Base-by-base conservation (phyloP, 352 stramenopile species). In the Globisporangium cylindrosporum region DNA sequence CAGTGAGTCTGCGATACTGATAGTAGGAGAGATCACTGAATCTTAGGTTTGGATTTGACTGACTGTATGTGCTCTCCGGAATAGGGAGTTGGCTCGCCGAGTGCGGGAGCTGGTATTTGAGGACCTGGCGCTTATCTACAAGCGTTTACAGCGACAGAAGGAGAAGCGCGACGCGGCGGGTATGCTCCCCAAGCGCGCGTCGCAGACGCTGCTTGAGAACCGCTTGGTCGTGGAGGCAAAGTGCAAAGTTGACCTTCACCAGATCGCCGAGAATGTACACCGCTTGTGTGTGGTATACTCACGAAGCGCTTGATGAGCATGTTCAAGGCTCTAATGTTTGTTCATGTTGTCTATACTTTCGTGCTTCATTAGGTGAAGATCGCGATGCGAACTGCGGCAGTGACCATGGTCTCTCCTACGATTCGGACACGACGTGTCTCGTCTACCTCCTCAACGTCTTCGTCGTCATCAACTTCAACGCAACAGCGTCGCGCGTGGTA, bases 141-240 rank as follows among this genome's bases (percentile, higher is more conserved):
- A 73, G 29, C 72, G 82, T 2, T 63, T 92, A 0, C 70, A 84
- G 66, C 80, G 73, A 20, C 68, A 88, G 14, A 72, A 83, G 60
- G 54, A 73, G 1, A 69, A 78, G 29, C 80, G 81, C 15, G 76
- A 90, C 46, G 67, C 71, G 7, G 71, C 71, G 0, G 84, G 83
- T 4, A 68, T 92, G 0, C 66, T 91, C 18, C 76, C 79, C 4
- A 73, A 70, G 14, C 64, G 65, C 18, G 83, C 83, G 4, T 75
- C 72, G 4, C 64, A 68, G 2, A 81, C 79, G n/a, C 62, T 90
- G 9, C 70, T 91, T 0, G 80, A 91, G 20, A 87, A 68, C 38
- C 79, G 73, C 1, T 63, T 93, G 8, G 69, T 89, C 7, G 82
- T 93, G 53, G 80, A 91, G 65, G 86, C 83, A 27, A 90, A 89